Conservation (phyloP, 2,329 filamentous ascomycete species). For the Colletotrichum neosansevieriae region DNA sequence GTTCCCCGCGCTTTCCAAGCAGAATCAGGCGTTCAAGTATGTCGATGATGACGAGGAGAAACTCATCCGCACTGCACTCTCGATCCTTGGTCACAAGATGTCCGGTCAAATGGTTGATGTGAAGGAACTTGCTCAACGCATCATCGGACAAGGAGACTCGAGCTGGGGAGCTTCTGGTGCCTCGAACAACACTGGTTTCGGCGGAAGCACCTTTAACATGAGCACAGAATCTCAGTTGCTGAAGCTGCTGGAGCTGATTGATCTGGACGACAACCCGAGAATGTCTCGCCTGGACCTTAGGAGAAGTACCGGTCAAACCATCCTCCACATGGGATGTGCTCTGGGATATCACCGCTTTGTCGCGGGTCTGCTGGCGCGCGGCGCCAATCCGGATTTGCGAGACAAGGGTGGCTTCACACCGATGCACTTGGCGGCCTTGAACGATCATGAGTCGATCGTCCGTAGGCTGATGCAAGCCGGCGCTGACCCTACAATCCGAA, state of each 20-base stretch:
- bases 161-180: constrained; percentile 58
- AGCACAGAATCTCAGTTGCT: constrained; percentile 74
- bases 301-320: constrained; percentile 77
- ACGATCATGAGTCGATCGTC: constrained; percentile 81
- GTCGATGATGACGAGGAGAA: constrained; percentile 77
- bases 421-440: constrained; percentile 83
- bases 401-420: constrained; percentile 86
- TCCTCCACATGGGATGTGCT: constrained; percentile 83
- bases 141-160: constrained; percentile 63
- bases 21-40: constrained; percentile 75
- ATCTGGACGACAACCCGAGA: constrained; percentile 79
- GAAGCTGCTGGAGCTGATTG: constrained; percentile 81
- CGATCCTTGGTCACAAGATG: constrained; percentile 73
- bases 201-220: constrained; percentile 59
- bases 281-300: constrained; percentile 76
- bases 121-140: constrained; percentile 70
- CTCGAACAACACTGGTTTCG: constrained; percentile 52
- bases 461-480: constrained; percentile 79
- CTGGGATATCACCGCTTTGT: constrained; percentile 81
- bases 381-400: constrained; percentile 79
- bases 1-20: constrained; percentile 51
- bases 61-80: constrained; percentile 75
- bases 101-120: constrained; percentile 72
- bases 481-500: constrained; percentile 78
- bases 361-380: constrained; percentile 79